Evolutionary conservation across 768 basidiomycete species (phyloP).

Genomic region (Cyclocybe aegerita): DNA sequence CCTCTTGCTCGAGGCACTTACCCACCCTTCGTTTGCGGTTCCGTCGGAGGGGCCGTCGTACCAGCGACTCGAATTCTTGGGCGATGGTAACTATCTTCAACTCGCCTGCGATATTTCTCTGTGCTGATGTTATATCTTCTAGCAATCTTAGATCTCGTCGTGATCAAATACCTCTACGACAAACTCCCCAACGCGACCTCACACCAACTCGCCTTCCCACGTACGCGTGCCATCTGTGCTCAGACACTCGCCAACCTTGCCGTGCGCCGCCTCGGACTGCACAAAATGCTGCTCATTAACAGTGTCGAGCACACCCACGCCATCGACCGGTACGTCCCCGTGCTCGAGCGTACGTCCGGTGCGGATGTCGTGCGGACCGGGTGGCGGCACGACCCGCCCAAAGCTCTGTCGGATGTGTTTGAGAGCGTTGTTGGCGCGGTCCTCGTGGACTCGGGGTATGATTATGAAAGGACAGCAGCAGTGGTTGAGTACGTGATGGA

Average conservation of each 20-base stretch:
- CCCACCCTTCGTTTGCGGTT: constrained; percentile 74
- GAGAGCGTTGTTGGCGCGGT: constrained; percentile 86
- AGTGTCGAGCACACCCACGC: constrained; percentile 65
- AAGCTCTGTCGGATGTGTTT: constrained; percentile 80
- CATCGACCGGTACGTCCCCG: constrained; percentile 58
- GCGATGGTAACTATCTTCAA: constrained; percentile 64
- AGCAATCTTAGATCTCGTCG: constrained; percentile 74
- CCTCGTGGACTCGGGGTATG: constrained; percentile 75
- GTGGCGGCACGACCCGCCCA: constrained; percentile 87
- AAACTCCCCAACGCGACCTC: constrained; percentile 74
- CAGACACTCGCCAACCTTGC: constrained; percentile 70
- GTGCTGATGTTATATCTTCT: constrained; percentile 10
- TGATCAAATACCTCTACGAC: constrained; percentile 68
- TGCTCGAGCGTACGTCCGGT: constrained; percentile 53
- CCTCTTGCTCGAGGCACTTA: constrained; percentile 76
- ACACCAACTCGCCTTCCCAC: constrained; percentile 71
- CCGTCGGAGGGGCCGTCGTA: constrained; percentile 56
- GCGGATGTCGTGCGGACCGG: constrained; percentile 65
- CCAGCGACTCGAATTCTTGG: constrained; percentile 86
- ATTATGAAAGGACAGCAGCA: constrained; percentile 65
- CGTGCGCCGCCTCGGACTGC: constrained; percentile 62
- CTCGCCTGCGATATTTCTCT: constrained; percentile 1
- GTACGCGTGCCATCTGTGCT: constrained; percentile 71
- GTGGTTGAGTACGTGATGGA: constrained; percentile 65
- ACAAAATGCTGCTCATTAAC: constrained; percentile 70